Percentiles rank a stretch among this genome's conserved stretches.
phyloP scores from a whole-genome alignment of 75 land plant genomes.

The Isoetes taiwanensis region DNA sequence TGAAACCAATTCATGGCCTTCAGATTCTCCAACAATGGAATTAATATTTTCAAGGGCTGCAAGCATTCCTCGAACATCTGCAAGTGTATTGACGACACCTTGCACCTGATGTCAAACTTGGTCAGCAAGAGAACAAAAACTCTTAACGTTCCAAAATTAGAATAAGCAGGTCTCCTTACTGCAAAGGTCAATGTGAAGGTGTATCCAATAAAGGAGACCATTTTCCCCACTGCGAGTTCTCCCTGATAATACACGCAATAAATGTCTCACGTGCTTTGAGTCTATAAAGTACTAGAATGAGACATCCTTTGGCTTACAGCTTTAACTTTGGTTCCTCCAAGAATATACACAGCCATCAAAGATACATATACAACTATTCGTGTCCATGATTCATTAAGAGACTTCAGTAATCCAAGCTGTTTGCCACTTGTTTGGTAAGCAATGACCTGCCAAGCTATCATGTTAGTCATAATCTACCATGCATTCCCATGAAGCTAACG shows the following conservation, averaged over 20 bases:
- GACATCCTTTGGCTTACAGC: constrained; percentile 59
- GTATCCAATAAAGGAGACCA: constrained; percentile 98
- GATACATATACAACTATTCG: constrained; percentile 77
- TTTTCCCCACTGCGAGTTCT: constrained; percentile 74
- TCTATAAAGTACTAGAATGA: not conserved
- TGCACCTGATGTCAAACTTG: constrained; percentile 87
- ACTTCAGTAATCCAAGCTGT: constrained; percentile 70
- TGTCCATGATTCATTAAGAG: constrained; percentile 84
- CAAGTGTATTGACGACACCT: constrained; percentile 92
- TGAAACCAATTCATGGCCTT: not conserved
- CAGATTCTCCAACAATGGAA: not conserved
- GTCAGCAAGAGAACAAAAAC: not conserved
- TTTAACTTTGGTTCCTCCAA: constrained; percentile 96
- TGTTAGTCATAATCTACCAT: not conserved
- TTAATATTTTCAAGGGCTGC: not conserved
- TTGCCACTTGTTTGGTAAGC: constrained; percentile 76
- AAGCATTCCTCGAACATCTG: not conserved
- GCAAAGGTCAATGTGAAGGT: constrained; percentile 97
- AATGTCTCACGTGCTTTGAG: not conserved
- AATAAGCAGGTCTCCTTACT: constrained; percentile 57
- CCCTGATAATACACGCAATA: constrained; percentile 37
- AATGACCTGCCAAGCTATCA: constrained; percentile 37
- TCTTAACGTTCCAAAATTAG: not conserved
- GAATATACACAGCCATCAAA: constrained; percentile 67
- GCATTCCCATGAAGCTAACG: not conserved